These are phyloP conservation scores for slime mould (Dictyostelium discoideum) DNA, from an alignment of 78 protist genomes.

Conservation along the genomic window dicty_2.7 NC_007088.5:1352501-1353000, in stretches of 20 bases:
- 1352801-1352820: neutral
- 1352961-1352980: constrained; percentile 26
- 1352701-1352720: constrained; percentile 47
- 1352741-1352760: constrained; percentile 66
- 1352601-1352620: constrained; percentile 66
- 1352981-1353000: constrained; percentile 69
- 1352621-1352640: constrained; percentile 68
- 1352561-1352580: constrained; percentile 80
- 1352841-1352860: constrained; percentile 67
- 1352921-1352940: constrained; percentile 72
- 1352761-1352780: constrained; percentile 66
- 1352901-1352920: constrained; percentile 45
- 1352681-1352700: constrained; percentile 61
- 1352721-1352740: constrained; percentile 22
- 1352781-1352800: constrained; percentile 28
- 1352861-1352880: constrained; percentile 74
- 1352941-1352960: constrained; percentile 75
- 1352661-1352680: constrained; percentile 54
- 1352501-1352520: constrained; percentile 73
- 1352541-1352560: constrained; percentile 48
- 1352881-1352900: constrained; percentile 51
- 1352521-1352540: constrained; percentile 57
- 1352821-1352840: neutral
- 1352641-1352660: constrained; percentile 54
- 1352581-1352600: constrained; percentile 42